Base-by-base conservation (phyloP, 2,329 filamentous ascomycete species). In the Teratosphaeria destructans region DNA sequence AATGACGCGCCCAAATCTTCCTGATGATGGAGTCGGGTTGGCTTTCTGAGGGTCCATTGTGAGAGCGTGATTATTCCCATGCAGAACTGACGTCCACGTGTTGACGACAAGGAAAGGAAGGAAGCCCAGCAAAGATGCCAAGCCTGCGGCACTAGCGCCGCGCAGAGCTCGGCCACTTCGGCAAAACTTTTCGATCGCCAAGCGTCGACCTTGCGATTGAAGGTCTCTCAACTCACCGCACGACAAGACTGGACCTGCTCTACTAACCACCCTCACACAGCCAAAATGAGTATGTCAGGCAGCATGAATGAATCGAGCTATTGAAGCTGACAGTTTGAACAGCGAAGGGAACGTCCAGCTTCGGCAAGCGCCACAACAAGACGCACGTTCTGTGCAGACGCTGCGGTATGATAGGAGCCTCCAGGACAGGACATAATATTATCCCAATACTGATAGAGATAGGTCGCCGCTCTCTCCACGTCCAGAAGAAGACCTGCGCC, bases 401-500 rank as follows among this genome's bases (percentile, higher is more conserved):
- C 82, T 96, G 91, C 86, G 92, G 90, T 94, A 81, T 12, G 55
- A 29, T 19, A 39, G 5, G 14, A 34, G 34, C 53, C 16, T 32
- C 53, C 12, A 19, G 8, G 85, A 89, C 90, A 65, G 16, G 11
- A 35, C 19, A 57, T 19, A 52, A 14, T 10, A 29, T 14, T 19
- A 14, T 16, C 23, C 11, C 3, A 7, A 57, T 57, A 26, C 60
- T 37, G 56, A 60, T 52, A 55, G 59, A 32, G 60, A 56, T 73
- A 95, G 91, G 93, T 81, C 88, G 89, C 78, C 92, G 94, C 78
- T 96, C 94, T 75, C 87, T 96, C 81, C 94, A 99, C 88, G 87
- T 97, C 82, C 94, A 99, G 85, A 99, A 99, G 89, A 88, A 96
- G 81, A 95, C 91, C 77, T 99, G 94, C 84, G 79, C 93, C 72